Evolutionary conservation across 2,329 filamentous ascomycete species (phyloP).

Genomic region (Erysiphe pulchra): DNA sequence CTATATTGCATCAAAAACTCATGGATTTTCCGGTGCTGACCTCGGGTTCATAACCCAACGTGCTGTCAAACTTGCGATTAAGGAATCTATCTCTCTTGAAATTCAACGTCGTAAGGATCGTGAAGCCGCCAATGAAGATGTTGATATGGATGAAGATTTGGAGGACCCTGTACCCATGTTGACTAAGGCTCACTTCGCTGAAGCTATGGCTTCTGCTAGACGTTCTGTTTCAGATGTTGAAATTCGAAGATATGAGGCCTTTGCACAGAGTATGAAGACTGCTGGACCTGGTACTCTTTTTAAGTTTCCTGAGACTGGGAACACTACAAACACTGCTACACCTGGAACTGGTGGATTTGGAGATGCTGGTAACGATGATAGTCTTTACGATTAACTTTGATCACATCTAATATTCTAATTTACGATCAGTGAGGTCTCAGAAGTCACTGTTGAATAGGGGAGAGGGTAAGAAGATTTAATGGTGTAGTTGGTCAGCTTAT

Average conservation of each 20-base stretch:
- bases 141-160: conserved; percentile 58
- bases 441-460: no score
- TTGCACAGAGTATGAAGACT: conserved; percentile 98
- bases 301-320: conserved; percentile 59
- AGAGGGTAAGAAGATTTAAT: no score
- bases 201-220: conserved; percentile 88
- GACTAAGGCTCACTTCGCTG: conserved; percentile 91
- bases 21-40: conserved; percentile 99
- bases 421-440: no score
- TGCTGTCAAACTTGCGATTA: conserved; percentile 97
- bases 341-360: conserved; percentile 39
- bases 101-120: conserved; percentile 79
- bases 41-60: conserved; percentile 96
- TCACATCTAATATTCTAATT: no score
- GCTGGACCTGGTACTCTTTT: conserved; percentile 87
- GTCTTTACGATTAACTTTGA: conserved; percentile 66
- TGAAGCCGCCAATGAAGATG: conserved; percentile 58
- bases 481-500: no score
- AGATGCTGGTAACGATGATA: conserved; percentile 78
- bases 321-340: conserved; percentile 20
- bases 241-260: conserved; percentile 94
- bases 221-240: conserved; percentile 90
- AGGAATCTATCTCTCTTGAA: conserved; percentile 72
- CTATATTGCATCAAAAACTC: conserved; percentile 88
- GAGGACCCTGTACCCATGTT: conserved; percentile 93